phyloP scores from a whole-genome alignment of 2,329 filamentous ascomycete species.

The Calonectria crousiana region DNA sequence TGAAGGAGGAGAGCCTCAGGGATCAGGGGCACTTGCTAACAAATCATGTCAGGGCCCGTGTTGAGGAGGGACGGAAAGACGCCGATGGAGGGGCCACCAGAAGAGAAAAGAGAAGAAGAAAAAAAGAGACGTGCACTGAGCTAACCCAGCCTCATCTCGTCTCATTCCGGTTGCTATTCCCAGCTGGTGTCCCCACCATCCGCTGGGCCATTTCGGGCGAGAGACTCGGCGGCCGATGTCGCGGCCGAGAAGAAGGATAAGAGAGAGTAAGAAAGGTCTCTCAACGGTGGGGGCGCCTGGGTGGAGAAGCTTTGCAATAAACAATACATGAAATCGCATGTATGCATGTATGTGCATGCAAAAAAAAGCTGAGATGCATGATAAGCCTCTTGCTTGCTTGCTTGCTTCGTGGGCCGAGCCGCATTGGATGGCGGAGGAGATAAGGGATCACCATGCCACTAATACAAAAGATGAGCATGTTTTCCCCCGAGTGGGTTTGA shows the following conservation, averaged over 20 bases:
- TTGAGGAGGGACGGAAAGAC: constrained; percentile 3
- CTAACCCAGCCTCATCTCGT: not conserved
- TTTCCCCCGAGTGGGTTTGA: not conserved
- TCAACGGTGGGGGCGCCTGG: not conserved
- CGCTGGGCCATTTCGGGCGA: constrained; percentile 1
- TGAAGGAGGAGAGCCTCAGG: not conserved
- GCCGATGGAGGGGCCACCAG: not conserved
- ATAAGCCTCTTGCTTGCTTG: not conserved
- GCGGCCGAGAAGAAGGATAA: constrained; percentile 9
- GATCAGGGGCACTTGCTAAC: not conserved
- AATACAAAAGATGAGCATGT: not conserved
- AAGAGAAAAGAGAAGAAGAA: too few relatives aligned
- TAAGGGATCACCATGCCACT: not conserved
- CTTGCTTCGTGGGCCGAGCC: not conserved
- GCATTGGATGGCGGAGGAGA: not conserved
- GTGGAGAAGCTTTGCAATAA: constrained; percentile 7
- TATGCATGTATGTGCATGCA: not conserved
- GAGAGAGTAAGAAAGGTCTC: not conserved
- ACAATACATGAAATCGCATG: not conserved
- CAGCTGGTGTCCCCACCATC: not conserved
- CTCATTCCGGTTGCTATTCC: not conserved
- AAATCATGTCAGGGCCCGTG: constrained; percentile 4
- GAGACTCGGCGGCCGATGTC: constrained; percentile 21
- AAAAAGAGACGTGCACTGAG: constrained; percentile 1
- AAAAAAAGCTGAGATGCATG: not conserved